Base-by-base conservation (phyloP, 352 stramenopile genomes). In the Phytophthora pisi region DNA sequence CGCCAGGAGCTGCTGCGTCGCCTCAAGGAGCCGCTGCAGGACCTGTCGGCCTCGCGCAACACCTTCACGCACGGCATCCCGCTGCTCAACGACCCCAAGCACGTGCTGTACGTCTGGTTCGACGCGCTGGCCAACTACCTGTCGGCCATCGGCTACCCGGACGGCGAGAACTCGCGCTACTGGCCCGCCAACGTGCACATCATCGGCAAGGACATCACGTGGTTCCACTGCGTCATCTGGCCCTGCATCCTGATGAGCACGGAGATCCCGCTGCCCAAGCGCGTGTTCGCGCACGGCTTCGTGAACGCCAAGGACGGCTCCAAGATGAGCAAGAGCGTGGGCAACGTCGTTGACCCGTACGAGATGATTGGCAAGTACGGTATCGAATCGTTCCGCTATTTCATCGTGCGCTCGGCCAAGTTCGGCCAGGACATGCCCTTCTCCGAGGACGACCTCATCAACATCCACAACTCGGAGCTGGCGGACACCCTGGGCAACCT, bases 21-120 rank as follows among this genome's bases (percentile, higher is more conserved):
- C n/a, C 81, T 97, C 3, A 86, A 96, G 30, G 96, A 99, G 73
- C 87, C 87, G 50, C 81, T 99, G 38, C 87, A 98, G 57, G 97
- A 99, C 76, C 86, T 99, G 46, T 98, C 91, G 50, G 91, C 98
- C 7, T 98, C 91, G 72, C 93, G 97, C 49, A 99, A 97, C 34
- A 99, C 97, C 4, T 99, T 99, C 68, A 82, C 81, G 56, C 84
- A 93, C 54, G 97, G 98, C 28, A 96, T 99, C 56, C 81, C 88
- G 36, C 85, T 99, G 51, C 97, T 97, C 0, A 97, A 98, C 74
- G 96, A 96, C 68, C 83, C 90, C n/a, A 72, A 87, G 69, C 97
- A 99, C 79, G 94, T 99, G 57, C 97, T 99, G 82, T 99, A 99
- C 79, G 98, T 99, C 51, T 99, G 98, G 98, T 98, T 99, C 53